phyloP scores from a whole-genome alignment of 1,284 basidiomycete genomes.

The Schizophyllum commune region DNA sequence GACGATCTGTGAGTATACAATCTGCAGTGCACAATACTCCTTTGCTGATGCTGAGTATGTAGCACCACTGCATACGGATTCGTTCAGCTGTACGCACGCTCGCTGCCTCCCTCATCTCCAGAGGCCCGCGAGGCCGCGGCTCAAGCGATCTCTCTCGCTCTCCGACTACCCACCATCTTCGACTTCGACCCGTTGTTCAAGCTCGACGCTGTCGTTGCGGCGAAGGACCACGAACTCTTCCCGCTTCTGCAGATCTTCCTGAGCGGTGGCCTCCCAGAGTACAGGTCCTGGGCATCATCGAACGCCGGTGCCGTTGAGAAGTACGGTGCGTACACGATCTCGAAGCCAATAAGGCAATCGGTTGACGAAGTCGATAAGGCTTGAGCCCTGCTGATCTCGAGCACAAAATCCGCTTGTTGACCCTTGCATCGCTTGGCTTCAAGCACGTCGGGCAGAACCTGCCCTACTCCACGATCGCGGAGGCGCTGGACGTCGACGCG shows the following conservation, averaged over 20 bases:
- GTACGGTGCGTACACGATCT: slow-evolving; percentile 41
- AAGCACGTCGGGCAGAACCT: slow-evolving; percentile 72
- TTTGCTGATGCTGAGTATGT: neutral
- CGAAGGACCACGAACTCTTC: slow-evolving; percentile 62
- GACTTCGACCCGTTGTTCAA: slow-evolving; percentile 81
- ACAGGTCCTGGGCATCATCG: slow-evolving; percentile 51
- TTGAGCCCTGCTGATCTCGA: slow-evolving; percentile 54
- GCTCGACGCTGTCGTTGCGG: slow-evolving; percentile 63
- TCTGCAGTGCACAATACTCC: neutral
- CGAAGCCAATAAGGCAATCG: neutral
- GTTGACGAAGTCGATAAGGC: slow-evolving; percentile 24
- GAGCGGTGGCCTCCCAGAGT: slow-evolving; percentile 58
- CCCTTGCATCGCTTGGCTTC: slow-evolving; percentile 74
- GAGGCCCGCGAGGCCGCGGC: slow-evolving; percentile 46
- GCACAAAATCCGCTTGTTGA: slow-evolving; percentile 77
- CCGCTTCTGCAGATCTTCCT: slow-evolving; percentile 68
- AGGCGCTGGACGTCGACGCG: slow-evolving; percentile 58
- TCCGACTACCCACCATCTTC: slow-evolving; percentile 66
- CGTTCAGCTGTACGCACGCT: slow-evolving; percentile 51
- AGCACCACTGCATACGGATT: slow-evolving; percentile 61
- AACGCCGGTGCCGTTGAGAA: slow-evolving; percentile 48
- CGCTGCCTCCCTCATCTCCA: slow-evolving; percentile 45
- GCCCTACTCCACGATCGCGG: slow-evolving; percentile 67
- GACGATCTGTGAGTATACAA: slow-evolving; percentile 43
- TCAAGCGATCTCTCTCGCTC: slow-evolving; percentile 57